Conservation (phyloP, 192 early-diverging fungal species). For the Jimgerdemannia flammicorona region DNA sequence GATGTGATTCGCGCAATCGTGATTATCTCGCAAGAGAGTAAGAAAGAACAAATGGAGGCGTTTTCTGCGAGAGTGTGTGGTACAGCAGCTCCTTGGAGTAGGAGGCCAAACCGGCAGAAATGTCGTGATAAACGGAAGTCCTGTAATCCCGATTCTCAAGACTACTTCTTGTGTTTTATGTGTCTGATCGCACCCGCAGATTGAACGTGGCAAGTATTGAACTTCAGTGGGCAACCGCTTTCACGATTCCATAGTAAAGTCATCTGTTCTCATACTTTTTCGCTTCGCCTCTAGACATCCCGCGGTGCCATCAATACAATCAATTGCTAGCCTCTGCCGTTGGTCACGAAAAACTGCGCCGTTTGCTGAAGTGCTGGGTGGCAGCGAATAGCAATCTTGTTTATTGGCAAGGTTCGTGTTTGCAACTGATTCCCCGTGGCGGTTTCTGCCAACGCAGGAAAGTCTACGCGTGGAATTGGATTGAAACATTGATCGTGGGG, state of each 20-base stretch:
- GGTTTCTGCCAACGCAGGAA: too few relatives aligned
- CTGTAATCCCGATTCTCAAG: too few relatives aligned
- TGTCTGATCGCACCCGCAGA: background rate
- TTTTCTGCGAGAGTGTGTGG: too few relatives aligned
- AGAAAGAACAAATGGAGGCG: too few relatives aligned
- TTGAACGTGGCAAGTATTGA: background rate
- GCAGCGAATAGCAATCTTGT: constrained; percentile 56
- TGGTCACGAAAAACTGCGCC: constrained; percentile 57
- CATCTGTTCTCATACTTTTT: background rate
- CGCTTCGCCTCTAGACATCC: constrained; percentile 42
- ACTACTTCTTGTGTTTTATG: background rate
- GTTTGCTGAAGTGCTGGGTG: constrained; percentile 59
- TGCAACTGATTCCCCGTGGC: background rate
- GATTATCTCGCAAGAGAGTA: too few relatives aligned
- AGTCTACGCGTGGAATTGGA: too few relatives aligned
- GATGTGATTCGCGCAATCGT: too few relatives aligned
- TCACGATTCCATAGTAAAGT: background rate
- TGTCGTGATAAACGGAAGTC: too few relatives aligned
- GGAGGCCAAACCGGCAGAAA: too few relatives aligned
- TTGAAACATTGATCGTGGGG: background rate
- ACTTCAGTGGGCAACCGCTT: background rate
- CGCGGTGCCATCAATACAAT: constrained; percentile 67
- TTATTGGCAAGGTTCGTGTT: constrained; percentile 75
- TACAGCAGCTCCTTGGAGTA: too few relatives aligned
- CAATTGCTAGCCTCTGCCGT: constrained; percentile 54